These are phyloP conservation scores for Penicillium malachiteum DNA, from an alignment of 495 filamentous ascomycete species.

Conservation along the genomic window DNA sequence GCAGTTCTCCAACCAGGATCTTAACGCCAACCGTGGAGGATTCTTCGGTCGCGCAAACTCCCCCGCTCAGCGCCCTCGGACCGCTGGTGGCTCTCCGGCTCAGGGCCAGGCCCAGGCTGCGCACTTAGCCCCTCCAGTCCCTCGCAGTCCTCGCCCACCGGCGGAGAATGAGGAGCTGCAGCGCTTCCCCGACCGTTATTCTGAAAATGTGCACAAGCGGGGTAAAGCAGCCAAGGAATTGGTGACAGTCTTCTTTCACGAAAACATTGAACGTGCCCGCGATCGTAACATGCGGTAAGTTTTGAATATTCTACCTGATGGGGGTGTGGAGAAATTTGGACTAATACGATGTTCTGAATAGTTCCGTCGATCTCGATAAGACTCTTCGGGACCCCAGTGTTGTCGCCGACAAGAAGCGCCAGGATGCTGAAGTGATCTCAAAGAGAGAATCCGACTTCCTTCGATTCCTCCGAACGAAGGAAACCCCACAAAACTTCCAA, in stretches of 20 bases:
- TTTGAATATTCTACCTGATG: background rate
- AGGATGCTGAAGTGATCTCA: constrained; percentile 72
- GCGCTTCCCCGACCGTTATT: constrained; percentile 74
- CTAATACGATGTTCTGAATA: constrained; percentile 32
- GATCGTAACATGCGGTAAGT: constrained; percentile 87
- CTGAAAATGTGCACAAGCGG: constrained; percentile 75
- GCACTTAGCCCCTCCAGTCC: constrained; percentile 66
- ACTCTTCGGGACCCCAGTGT: constrained; percentile 71
- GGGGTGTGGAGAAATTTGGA: background rate
- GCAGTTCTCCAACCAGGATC: constrained; percentile 96
- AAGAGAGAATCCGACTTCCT: constrained; percentile 88
- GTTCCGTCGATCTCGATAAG: constrained; percentile 86
- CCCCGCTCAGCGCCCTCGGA: constrained; percentile 72
- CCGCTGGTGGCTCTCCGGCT: constrained; percentile 60
- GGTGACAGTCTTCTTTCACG: constrained; percentile 89
- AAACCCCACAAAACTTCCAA: constrained; percentile 86
- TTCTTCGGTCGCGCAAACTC: constrained; percentile 70
- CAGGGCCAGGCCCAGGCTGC: constrained; percentile 59
- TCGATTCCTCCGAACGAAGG: constrained; percentile 89
- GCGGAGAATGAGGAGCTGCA: constrained; percentile 55
- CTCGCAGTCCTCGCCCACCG: constrained; percentile 44
- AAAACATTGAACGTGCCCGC: constrained; percentile 87
- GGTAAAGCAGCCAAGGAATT: constrained; percentile 60
- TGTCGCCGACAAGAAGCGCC: constrained; percentile 70
- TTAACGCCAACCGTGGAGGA: constrained; percentile 66